Evolutionary conservation across 2,329 filamentous ascomycete species (phyloP).

Genomic region (Helotiales sp.): DNA sequence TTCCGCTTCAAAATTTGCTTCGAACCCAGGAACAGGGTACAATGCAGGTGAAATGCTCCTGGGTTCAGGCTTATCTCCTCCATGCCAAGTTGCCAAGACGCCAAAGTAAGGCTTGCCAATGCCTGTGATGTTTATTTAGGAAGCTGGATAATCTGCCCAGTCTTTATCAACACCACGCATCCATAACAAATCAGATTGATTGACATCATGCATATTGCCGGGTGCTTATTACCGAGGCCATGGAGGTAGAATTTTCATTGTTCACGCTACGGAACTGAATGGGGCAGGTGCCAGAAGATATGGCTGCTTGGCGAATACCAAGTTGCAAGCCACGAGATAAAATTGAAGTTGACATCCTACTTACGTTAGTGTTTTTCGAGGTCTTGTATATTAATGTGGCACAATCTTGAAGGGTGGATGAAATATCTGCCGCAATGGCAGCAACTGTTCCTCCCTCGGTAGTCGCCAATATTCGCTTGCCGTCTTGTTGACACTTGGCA

Average conservation of each 20-base stretch:
- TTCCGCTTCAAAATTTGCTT: not conserved
- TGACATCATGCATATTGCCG: conserved; percentile 1
- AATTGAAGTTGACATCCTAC: not conserved
- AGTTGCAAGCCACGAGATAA: not conserved
- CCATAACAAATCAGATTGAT: not conserved
- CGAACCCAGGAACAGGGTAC: not conserved
- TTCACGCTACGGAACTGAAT: not conserved
- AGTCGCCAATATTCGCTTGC: not conserved
- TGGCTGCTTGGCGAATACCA: not conserved
- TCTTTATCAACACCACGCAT: not conserved
- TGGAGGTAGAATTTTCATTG: not conserved
- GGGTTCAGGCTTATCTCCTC: not conserved
- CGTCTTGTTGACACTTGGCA: not conserved
- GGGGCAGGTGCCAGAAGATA: not conserved
- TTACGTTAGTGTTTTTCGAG: no score
- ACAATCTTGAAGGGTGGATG: no score
- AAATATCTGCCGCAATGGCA: not conserved
- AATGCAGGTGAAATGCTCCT: not conserved
- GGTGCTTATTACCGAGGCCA: not conserved
- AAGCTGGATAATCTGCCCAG: conserved; percentile 3
- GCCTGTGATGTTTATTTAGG: not conserved
- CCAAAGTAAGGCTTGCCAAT: not conserved
- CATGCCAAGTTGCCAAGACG: not conserved
- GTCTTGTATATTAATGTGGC: no score
- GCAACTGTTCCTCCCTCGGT: not conserved